Percentiles rank a stretch among this genome's conserved stretches.
Conservation (phyloP, 2,329 filamentous ascomycete genomes). For the Claviceps capensis region DNA sequence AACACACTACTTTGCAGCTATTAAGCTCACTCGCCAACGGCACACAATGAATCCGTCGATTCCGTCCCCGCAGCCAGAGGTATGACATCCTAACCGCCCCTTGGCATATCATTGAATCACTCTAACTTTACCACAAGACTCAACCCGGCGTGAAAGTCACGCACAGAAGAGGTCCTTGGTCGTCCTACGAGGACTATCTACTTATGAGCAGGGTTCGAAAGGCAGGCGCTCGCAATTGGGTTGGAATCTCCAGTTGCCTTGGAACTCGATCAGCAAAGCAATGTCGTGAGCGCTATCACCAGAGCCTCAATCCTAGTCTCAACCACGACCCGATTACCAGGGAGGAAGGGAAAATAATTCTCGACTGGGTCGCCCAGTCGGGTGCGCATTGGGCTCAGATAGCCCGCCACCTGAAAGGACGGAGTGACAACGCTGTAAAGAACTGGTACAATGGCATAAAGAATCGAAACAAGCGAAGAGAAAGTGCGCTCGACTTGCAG, state of each 20-base stretch:
- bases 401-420: slow-evolving; percentile 63
- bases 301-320: slow-evolving; percentile 70
- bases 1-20: not conserved
- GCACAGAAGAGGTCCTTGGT: slow-evolving; percentile 62
- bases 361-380: slow-evolving; percentile 60
- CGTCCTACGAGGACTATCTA: slow-evolving; percentile 58
- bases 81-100: not conserved
- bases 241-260: slow-evolving; percentile 65
- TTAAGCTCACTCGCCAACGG: not conserved
- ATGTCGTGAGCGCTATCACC: slow-evolving; percentile 86
- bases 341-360: slow-evolving; percentile 60
- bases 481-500: not conserved
- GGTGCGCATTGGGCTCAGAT: slow-evolving; percentile 93
- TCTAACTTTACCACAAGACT: not conserved
- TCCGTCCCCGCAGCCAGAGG: not conserved
- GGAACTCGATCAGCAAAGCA: slow-evolving; percentile 78
- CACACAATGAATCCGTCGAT: not conserved
- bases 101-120: not conserved
- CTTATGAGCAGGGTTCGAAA: slow-evolving; percentile 57
- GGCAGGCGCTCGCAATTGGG: slow-evolving; percentile 78
- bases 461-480: slow-evolving; percentile 55
- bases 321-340: slow-evolving; percentile 61
- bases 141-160: not conserved
- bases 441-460: slow-evolving; percentile 96
- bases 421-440: slow-evolving; percentile 92